Evolutionary conservation across 306 rosid genomes (phyloP), one percentile per base, ranked within the genome.

Genomic region (Cicer bijugum): DNA sequence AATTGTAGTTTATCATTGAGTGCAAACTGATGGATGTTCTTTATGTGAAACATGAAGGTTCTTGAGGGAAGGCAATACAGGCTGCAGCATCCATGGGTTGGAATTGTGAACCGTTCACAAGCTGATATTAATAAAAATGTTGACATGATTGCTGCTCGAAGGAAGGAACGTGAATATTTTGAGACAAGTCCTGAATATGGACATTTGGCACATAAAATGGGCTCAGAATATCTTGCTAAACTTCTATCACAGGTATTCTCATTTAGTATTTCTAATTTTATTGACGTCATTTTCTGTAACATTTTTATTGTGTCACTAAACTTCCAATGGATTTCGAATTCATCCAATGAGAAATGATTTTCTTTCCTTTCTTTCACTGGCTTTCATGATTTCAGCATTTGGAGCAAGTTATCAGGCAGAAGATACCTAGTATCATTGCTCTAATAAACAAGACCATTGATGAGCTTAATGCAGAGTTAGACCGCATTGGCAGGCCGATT

Each of bases 11-110:
- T 68, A 33, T 16, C 51, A 9, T 14, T 38, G 66, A 56, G 14
- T 17, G 23, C 58, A 66, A 77, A 69, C 64, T 44, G 84, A 76
- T 51, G 46, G 28, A 51, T 63, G 23, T 16, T 83, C 33, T 78
- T 79, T 80, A 11, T 67, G 60, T 83, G 80, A 78, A 78, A 78
- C 82, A 81, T 87, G 12, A 82, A 93, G 98, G 97, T 93, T 75
- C 86, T 93, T 17, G 98, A 93, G 84, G 98, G 98, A 78, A 85
- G 96, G 82, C 76, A 90, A 72, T 93, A 93, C 84, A 85, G 96
- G 69, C 89, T 93, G 87, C 97, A 91, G 76, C 96, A 93, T 82
- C 98, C 98, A 66, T 93, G 98, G 98, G 97, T 93, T 77, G 98
- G 98, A 81, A 85, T 93, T 78, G 98, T 93, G 74, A 93, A 93